These are phyloP conservation scores for Sphagnum contortum DNA, from an alignment of 225 moss, liverwort and hornwort species.

Conservation along the genomic window DNA sequence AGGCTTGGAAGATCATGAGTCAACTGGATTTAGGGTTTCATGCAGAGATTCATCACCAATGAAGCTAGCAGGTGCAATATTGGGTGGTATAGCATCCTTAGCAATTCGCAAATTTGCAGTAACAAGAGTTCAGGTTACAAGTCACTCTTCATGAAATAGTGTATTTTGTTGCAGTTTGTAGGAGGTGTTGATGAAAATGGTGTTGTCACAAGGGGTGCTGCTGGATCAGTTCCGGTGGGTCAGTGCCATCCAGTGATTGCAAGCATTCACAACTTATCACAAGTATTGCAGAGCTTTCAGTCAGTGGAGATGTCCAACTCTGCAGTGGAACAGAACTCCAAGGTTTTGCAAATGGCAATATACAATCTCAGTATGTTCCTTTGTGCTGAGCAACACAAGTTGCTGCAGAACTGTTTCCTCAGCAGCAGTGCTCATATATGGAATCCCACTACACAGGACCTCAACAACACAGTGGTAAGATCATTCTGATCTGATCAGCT, in stretches of 20 bases:
- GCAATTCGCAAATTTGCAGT: no score
- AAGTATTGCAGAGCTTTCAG: neutral
- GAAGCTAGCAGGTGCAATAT: no score
- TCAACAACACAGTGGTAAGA: neutral
- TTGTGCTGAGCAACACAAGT: conserved; percentile 2
- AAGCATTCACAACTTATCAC: conserved; percentile 1
- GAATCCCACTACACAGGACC: neutral
- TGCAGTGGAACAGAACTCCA: conserved; percentile 2
- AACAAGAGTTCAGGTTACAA: no score
- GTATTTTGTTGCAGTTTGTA: no score
- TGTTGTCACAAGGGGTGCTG: no score
- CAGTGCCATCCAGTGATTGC: conserved; percentile 1
- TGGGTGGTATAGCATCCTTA: no score
- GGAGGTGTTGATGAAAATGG: no score
- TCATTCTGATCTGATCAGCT: neutral
- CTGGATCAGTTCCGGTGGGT: no score
- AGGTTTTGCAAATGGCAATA: neutral
- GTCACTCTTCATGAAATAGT: no score
- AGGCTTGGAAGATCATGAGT: no score
- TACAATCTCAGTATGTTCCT: neutral
- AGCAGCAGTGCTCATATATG: neutral
- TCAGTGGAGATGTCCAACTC: neutral
- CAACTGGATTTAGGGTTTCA: no score
- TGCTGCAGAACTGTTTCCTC: neutral
- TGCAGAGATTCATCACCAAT: no score